Base-by-base conservation (phyloP, 129 eudicot species). In the Tanacetum coccineum region DNA sequence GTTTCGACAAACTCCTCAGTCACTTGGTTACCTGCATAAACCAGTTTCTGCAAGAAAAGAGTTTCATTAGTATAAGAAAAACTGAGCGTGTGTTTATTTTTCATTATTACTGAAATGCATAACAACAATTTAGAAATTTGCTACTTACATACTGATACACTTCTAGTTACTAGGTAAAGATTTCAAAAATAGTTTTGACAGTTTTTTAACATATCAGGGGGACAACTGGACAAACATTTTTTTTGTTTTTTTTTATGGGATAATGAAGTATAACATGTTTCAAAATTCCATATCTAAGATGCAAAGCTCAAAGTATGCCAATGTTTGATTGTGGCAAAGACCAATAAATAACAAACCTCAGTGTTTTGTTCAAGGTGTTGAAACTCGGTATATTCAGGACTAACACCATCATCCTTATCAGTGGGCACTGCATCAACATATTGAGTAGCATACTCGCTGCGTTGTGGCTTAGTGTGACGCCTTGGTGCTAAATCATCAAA, bases 391-490 rank as follows among this genome's bases (percentile, higher is more conserved):
- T 70, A 72, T 70, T 92, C 98, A 0, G 96, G 96, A 47, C 64
- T 87, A 21, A 58, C 72, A 14, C 54, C 79, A 21, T 32, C 72
- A 4, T 28, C 78, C 22, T 30, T 49, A 53, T 67, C 73, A 39
- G 30, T 14, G 18, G 77, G 52, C n/a, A 60, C 25, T 1, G 67
- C 74, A 60, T 92, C 98, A 2, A 55, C 50, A 55, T 88, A 92
- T 18, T 61, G 71, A 0, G 88, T 7, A 4, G 87, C 77, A 49
- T 88, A 80, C 13, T 92, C 98, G 48, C 98, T 88, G 8, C 98
- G 87, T 71, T 85, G 98, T 56, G 96, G 98, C 76, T 92, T 92
- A 4, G 89, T 66, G 71, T 88, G 98, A 13, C 98, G 89, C 39
- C 74, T 84, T 0, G 96, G 98, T 9, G 98, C 95, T 59, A 80